Evolutionary conservation across 345 rosid species (phyloP).

Genomic region (Noccaea bulbosa): DNA sequence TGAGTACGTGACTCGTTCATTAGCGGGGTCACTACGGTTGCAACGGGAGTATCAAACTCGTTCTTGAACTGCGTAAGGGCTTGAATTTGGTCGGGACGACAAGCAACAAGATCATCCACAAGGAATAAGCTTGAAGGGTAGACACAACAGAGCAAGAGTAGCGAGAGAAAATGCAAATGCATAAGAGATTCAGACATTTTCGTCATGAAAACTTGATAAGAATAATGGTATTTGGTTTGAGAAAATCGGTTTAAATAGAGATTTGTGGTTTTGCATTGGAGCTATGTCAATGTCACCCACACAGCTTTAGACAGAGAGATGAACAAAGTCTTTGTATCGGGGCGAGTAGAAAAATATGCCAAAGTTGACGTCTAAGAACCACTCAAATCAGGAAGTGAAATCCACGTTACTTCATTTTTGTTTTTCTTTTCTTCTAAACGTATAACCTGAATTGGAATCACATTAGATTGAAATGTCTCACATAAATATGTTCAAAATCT

Average conservation of each 20-base stretch:
- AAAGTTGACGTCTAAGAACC: no score
- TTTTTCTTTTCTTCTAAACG: background rate
- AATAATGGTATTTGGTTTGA: background rate
- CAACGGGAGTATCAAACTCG: slow-evolving; percentile 19
- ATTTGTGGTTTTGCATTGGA: background rate
- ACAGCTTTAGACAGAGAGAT: no score
- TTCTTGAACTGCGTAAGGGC: slow-evolving; percentile 14
- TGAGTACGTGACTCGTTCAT: slow-evolving; percentile 10
- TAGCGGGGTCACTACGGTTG: background rate
- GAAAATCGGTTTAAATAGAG: background rate
- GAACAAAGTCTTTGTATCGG: no score
- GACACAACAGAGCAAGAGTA: background rate
- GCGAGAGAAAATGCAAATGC: background rate
- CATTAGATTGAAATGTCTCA: slow-evolving; percentile 2
- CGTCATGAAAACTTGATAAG: background rate
- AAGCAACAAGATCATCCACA: background rate
- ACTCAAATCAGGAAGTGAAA: background rate
- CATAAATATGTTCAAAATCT: background rate
- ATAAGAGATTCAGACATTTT: background rate
- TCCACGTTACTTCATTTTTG: background rate
- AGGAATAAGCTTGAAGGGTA: background rate
- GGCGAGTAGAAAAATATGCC: no score
- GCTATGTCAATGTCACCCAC: background rate
- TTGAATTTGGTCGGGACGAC: slow-evolving; percentile 21
- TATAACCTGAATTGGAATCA: background rate